Evolutionary conservation across 1,284 basidiomycete genomes (phyloP).

Genomic region (Cronartium ribicola): DNA sequence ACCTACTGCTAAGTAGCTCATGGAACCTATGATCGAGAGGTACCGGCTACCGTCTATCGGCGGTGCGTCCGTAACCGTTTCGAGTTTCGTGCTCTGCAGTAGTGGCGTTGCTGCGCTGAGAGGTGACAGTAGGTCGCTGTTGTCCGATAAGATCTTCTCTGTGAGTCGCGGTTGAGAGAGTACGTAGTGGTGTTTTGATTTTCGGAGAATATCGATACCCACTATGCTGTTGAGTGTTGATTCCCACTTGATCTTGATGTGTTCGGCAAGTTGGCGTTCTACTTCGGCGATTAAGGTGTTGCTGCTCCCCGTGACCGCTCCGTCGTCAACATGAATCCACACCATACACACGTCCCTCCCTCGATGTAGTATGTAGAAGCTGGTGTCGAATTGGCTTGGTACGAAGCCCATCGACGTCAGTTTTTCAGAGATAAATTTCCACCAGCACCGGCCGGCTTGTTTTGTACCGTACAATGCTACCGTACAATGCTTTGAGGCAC

Average conservation of each 20-base stretch:
- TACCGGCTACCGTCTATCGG: not conserved
- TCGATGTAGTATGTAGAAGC: not conserved
- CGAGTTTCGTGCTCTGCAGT: not conserved
- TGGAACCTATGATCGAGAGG: not conserved
- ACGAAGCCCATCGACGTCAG: not conserved
- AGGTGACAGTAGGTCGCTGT: slow-evolving; percentile 1
- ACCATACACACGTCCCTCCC: not conserved
- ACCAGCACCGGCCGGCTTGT: slow-evolving; percentile 26
- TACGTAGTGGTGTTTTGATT: not conserved
- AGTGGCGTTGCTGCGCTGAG: not conserved
- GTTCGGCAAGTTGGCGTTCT: not conserved
- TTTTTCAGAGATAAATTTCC: not conserved
- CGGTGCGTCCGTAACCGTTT: not conserved
- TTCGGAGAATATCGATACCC: not conserved
- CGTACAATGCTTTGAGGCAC: slow-evolving; percentile 2
- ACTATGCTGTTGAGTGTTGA: not conserved
- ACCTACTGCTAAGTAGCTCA: not conserved
- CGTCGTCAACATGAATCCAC: slow-evolving; percentile 32
- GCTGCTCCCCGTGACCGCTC: not conserved
- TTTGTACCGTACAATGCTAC: not conserved
- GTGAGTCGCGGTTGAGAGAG: slow-evolving; percentile 2
- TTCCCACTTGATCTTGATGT: slow-evolving; percentile 17
- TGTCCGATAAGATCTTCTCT: not conserved
- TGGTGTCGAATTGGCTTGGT: slow-evolving; percentile 1
- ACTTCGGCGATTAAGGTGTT: not conserved